A percentile compares a stretch with the other conserved stretches of the same genome.
phyloP scores from a whole-genome alignment of 2,329 filamentous ascomycete genomes.

The Colletotrichum eleusines region DNA sequence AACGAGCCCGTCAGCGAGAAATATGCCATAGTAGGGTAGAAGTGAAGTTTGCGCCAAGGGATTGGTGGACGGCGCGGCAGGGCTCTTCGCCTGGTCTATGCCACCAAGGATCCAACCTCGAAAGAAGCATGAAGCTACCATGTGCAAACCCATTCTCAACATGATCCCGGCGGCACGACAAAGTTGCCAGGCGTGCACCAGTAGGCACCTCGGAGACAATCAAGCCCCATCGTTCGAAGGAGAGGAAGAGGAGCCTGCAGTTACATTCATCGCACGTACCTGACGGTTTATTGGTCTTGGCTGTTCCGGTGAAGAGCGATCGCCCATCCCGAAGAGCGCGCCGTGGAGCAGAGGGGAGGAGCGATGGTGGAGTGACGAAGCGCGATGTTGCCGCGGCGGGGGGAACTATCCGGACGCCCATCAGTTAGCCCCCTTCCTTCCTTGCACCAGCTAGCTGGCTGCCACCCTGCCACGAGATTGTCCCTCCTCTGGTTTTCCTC shows the following conservation, averaged over 20 bases:
- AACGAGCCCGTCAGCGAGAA: not conserved
- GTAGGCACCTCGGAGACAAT: not conserved
- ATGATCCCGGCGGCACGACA: not conserved
- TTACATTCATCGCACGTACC: not conserved
- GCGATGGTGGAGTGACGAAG: slow-evolving; percentile 1
- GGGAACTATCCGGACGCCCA: not conserved
- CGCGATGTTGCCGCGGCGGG: slow-evolving; percentile 11
- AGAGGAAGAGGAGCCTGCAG: not conserved
- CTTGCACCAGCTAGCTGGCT: too few relatives aligned
- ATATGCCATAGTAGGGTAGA: not conserved
- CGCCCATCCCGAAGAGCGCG: slow-evolving; percentile 1
- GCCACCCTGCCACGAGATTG: not conserved
- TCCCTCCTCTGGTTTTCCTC: not conserved
- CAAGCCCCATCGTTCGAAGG: not conserved
- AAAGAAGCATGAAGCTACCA: slow-evolving; percentile 16
- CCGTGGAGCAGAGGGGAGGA: slow-evolving; percentile 7
- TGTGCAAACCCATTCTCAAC: slow-evolving; percentile 16
- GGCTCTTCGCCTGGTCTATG: not conserved
- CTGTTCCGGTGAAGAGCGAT: slow-evolving; percentile 5
- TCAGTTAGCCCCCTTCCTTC: not conserved
- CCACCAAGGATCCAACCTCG: slow-evolving; percentile 14
- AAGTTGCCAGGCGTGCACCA: slow-evolving; percentile 8
- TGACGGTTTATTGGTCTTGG: slow-evolving; percentile 19
- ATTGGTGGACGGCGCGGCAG: slow-evolving; percentile 5
- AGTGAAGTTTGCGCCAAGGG: slow-evolving; percentile 6